These are phyloP conservation scores for Aspergillus baeticus DNA, from an alignment of 495 filamentous ascomycete species.

Conservation along the genomic window DNA sequence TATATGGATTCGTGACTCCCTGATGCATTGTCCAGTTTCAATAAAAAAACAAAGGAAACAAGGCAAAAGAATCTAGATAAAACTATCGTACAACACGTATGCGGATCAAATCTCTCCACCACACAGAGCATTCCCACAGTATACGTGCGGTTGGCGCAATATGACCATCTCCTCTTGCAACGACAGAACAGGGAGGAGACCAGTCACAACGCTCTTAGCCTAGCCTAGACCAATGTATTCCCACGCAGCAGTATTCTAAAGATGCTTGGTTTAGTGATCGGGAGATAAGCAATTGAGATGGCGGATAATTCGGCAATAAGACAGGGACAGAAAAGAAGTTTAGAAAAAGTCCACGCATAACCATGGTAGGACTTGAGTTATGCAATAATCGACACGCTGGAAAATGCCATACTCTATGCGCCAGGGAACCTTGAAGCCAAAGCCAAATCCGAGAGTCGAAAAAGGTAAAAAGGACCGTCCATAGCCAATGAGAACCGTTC, in stretches of 20 bases:
- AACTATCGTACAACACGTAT: not conserved
- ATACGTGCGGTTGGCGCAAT: too few species aligned
- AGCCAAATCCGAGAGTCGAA: not conserved
- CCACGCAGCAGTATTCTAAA: not conserved
- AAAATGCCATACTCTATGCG: conserved; percentile 13
- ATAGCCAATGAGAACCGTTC: conserved; percentile 1
- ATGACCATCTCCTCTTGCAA: too few species aligned
- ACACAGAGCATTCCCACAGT: not conserved
- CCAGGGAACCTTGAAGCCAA: conserved; percentile 9
- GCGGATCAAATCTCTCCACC: not conserved
- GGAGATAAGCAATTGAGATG: not conserved
- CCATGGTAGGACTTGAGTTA: not conserved
- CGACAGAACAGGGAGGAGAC: too few species aligned
- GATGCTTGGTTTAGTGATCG: not conserved
- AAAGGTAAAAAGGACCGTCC: not conserved
- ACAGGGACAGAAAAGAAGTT: conserved; percentile 4
- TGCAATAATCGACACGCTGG: conserved; percentile 14
- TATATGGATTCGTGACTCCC: too few species aligned
- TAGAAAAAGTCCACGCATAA: conserved; percentile 8
- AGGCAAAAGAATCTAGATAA: not conserved
- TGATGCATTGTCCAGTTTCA: not conserved
- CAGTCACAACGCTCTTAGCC: too few species aligned
- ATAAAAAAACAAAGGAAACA: not conserved
- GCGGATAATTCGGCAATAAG: conserved; percentile 10
- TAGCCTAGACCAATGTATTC: not conserved